Base-by-base conservation (phyloP, 148 eudicot species). In the Spergularia marina region DNA sequence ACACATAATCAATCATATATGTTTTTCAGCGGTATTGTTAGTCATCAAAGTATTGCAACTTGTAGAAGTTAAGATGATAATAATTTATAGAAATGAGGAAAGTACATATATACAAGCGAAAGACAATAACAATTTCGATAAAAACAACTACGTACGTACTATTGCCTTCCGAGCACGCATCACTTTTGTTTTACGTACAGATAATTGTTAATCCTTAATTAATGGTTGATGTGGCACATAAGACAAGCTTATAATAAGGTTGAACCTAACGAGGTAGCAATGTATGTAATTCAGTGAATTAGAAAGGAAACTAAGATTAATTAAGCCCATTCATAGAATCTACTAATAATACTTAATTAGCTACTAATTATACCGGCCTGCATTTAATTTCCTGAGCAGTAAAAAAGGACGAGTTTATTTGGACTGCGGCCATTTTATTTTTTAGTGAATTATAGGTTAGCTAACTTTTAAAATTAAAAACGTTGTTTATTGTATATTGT, bases 291-390 rank as follows among this genome's bases (percentile, higher is more conserved):
- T 53, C 72, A 72, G 72, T 65, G 74, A 65, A 78, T 73, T 34
- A 62, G 34, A 73, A 66, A 17, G 49, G 41, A 72, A n/a, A n/a
- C n/a, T n/a, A n/a, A 30, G 44, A 61, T 34, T 52, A 39, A 47
- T 64, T 16, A 71, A 12, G 30, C 77, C 66, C 77, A 73, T 78
- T 78, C 81, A 49, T 57, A 56, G 81, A 72, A 78, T 61, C 60
- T 78, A 68, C 21, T 59, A 8, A 12, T 23, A 5, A 12, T 23
- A 5, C 34, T 30, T 30, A 30, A 30, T 30, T 30, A 30, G 36
- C 36, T 30, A 30, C 25, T 20, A 25, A 57, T 20, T 57, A 6
- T n/a, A 18, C 61, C 6, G 2, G 25, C 25, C 56, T 14, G 4
- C 17, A 12, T 14, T 53, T 12, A 14, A 12, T 53, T 14, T 14